Base-by-base conservation (phyloP, 2,329 filamentous ascomycete genomes). In the Fusarium sp. region DNA sequence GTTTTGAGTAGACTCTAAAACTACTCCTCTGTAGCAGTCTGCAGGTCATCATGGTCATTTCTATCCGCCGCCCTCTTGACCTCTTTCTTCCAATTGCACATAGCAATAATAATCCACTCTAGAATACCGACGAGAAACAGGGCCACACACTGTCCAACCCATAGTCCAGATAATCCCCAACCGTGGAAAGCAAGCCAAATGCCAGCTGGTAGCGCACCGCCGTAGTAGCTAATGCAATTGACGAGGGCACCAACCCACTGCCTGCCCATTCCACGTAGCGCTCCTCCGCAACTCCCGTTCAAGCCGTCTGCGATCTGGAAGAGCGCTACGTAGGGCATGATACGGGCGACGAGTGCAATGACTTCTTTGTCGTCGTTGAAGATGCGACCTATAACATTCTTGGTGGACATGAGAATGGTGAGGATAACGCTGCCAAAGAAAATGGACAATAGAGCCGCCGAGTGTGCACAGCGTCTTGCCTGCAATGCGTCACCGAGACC, bases 251-350 rank as follows among this genome's bases (percentile, higher is more conserved):
- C 94, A 49, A 96, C 86, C 83, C 94, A 93, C 78, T 97, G 93
- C 55, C 92, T 82, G 4, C 93, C 94, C 92, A 95, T 96, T 0
- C 93, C 94, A 67, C 93, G 81, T 15, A 97, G 80, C 20, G 89
- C 88, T 2, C 94, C 93, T 2, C 94, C 93, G 74, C 93, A 97
- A 62, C 89, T 92, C 2, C 93, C 93, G 73, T 96, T 96, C 33
- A 97, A 80, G 0, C 93, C 94, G 75, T 97, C 93, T 0, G 93
- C 93, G 62, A 97, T 94, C 80, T 97, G 93, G 79, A 97, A 97
- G 4, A 97, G 82, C 1, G 93, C 94, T 1, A 97, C 93, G 72
- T 90, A 95, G 1, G 94, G 94, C 83, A 97, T 89, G 26, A 97
- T 91, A 17, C 90, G 81, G 1, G 90, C 87, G 1, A 94, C 94